phyloP scores from a whole-genome alignment of 1,284 basidiomycete genomes.

The Sphagnurus paluster region DNA sequence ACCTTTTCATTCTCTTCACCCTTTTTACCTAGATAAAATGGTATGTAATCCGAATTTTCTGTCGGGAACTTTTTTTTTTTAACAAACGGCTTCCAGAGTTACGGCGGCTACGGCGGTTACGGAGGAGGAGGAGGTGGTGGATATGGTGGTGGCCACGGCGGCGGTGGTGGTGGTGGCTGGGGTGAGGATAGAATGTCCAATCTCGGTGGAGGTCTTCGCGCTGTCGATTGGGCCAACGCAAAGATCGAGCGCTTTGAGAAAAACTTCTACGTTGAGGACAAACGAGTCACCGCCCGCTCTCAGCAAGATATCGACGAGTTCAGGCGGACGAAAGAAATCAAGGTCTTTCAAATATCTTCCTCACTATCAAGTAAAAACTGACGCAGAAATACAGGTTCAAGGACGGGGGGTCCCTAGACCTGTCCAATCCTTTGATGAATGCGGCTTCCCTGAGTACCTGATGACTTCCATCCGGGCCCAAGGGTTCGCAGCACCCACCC shows the following conservation, averaged over 20 bases:
- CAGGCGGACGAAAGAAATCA: conserved; percentile 85
- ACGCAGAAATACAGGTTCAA: conserved; percentile 62
- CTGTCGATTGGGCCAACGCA: conserved; percentile 81
- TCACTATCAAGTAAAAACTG: neutral
- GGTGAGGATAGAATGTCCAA: conserved; percentile 79
- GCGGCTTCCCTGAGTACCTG: conserved; percentile 95
- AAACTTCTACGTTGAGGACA: conserved; percentile 98
- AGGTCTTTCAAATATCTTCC: conserved; percentile 42
- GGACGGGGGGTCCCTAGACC: conserved; percentile 89
- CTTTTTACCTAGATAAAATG: conserved; percentile 33
- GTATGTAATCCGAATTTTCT: conserved; percentile 23
- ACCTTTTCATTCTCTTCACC: conserved; percentile 15
- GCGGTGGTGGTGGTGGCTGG: conserved; percentile 56
- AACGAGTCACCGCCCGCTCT: conserved; percentile 74
- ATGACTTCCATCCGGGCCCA: conserved; percentile 92
- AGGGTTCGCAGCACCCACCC: conserved; percentile 87
- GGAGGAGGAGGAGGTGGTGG: conserved; percentile 32
- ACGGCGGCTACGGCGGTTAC: conserved; percentile 36
- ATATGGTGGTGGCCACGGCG: conserved; percentile 43
- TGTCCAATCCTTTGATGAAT: conserved; percentile 91
- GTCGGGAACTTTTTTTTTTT: conserved; percentile 1
- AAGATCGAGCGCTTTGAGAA: conserved; percentile 88
- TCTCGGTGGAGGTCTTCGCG: conserved; percentile 83
- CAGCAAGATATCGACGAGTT: conserved; percentile 92
- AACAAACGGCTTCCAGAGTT: conserved; percentile 29